These are phyloP conservation scores for Delonix regia DNA, from an alignment of 306 rosid species.

Conservation along the genomic window DNA sequence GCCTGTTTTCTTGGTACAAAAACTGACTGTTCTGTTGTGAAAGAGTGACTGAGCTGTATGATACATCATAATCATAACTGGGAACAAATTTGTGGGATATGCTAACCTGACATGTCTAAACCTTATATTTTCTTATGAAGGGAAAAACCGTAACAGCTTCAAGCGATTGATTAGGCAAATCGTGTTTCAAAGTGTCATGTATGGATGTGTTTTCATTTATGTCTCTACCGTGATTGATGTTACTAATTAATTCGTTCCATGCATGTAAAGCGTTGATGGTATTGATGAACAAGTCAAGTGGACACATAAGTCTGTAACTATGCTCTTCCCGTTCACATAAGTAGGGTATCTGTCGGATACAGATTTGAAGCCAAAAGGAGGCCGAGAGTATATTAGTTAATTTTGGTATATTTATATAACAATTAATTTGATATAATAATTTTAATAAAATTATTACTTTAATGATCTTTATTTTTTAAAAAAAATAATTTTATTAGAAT, in stretches of 20 bases:
- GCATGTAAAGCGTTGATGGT: not conserved
- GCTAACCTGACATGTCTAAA: slow-evolving; percentile 36
- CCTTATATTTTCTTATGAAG: not conserved
- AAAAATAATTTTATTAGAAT: too few relatives aligned
- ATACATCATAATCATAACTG: not conserved
- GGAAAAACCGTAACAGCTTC: not conserved
- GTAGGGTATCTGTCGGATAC: not conserved
- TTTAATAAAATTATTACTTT: too few relatives aligned
- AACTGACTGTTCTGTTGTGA: slow-evolving; percentile 33
- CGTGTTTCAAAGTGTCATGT: too few relatives aligned
- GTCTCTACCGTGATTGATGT: not conserved
- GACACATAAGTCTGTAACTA: not conserved
- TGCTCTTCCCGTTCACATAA: not conserved
- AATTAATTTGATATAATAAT: too few relatives aligned
- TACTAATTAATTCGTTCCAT: not conserved
- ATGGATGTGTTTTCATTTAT: not conserved
- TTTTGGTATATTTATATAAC: too few relatives aligned
- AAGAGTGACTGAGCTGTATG: slow-evolving; percentile 26
- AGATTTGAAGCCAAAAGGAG: not conserved
- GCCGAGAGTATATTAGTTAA: too few relatives aligned
- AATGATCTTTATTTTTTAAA: too few relatives aligned
- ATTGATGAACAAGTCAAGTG: not conserved
- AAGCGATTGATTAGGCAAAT: not conserved
- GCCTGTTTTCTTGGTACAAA: slow-evolving; percentile 34
- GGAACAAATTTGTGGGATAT: slow-evolving; percentile 26